Conservation (phyloP, 1,139 yeast species). For the Pichia inconspicua region DNA sequence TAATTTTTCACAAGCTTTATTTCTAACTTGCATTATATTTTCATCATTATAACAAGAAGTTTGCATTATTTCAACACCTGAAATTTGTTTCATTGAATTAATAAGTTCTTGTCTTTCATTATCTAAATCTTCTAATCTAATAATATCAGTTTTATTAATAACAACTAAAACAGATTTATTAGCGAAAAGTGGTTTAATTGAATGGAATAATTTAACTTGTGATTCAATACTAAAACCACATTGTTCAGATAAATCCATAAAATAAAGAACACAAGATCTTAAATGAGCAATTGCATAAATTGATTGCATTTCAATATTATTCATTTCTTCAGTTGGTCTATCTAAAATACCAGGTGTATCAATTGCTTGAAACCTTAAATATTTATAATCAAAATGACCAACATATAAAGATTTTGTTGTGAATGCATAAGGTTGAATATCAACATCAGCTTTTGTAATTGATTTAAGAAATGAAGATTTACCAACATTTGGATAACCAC, state of each 20-base stretch:
- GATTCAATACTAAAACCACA: conserved; percentile 98
- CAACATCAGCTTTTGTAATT: conserved; percentile 97
- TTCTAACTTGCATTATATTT: conserved; percentile 91
- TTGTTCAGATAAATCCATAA: conserved; percentile 97
- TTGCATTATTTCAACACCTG: conserved; percentile 88
- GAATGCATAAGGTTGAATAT: conserved; percentile 98
- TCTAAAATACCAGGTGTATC: conserved; percentile 99
- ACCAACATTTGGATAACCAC: conserved; percentile 99
- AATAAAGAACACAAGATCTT: conserved; percentile 90
- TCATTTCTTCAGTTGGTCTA: conserved; percentile 99
- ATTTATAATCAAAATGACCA: conserved; percentile 97
- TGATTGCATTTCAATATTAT: conserved; percentile 98
- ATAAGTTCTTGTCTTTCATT: conserved; percentile 67
- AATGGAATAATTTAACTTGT: conserved; percentile 92
- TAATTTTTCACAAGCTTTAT: conserved; percentile 93
- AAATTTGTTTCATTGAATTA: conserved; percentile 50
- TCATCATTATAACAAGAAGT: conserved; percentile 93
- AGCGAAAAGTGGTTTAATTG: conserved; percentile 93
- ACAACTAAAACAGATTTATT: conserved; percentile 95
- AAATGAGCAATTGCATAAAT: conserved; percentile 97
- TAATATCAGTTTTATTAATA: conserved; percentile 88
- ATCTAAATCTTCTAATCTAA: conserved; percentile 75
- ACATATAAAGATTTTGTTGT: conserved; percentile 92
- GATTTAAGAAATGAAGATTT: conserved; percentile 89
- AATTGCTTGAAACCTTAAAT: conserved; percentile 94